These are phyloP conservation scores for Apiospora sp. DNA, from an alignment of 2,329 filamentous ascomycete species.

Conservation along the genomic window DNA sequence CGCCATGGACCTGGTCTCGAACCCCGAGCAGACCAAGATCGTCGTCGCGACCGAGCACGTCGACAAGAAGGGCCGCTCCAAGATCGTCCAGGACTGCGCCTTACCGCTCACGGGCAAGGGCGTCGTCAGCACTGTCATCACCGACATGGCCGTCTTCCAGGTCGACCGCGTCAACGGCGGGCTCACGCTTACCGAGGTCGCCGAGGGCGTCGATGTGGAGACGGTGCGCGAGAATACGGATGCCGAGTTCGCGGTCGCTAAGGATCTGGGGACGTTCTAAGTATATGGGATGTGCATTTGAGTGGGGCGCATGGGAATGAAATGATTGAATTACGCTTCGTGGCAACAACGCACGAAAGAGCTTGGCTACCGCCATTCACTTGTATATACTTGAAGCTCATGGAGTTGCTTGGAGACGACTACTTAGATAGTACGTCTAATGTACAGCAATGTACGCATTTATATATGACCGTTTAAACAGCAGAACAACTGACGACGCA, in stretches of 20 bases:
- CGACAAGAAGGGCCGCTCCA: constrained; percentile 72
- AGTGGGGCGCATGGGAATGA: background rate
- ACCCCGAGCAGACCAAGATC: constrained; percentile 76
- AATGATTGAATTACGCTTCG: background rate
- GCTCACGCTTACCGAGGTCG: constrained; percentile 74
- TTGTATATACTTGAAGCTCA: background rate
- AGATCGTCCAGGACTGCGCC: constrained; percentile 70
- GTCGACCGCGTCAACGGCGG: constrained; percentile 69
- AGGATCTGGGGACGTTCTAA: constrained; percentile 59
- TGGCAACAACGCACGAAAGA: no score
- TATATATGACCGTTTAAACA: no score
- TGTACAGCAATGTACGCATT: background rate
- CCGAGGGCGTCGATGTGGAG: constrained; percentile 72
- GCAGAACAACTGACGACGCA: no score
- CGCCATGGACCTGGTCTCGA: constrained; percentile 77
- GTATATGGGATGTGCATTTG: background rate
- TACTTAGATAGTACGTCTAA: background rate
- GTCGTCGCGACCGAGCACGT: constrained; percentile 76
- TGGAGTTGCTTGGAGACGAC: background rate
- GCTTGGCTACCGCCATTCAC: background rate
- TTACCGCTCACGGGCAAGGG: constrained; percentile 71
- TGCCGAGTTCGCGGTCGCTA: constrained; percentile 70
- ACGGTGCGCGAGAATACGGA: constrained; percentile 75
- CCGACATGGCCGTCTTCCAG: constrained; percentile 77
- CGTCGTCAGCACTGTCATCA: constrained; percentile 77